Evolutionary conservation across 2,329 filamentous ascomycete genomes (phyloP).

Genomic region (Pleomassaria siparia): DNA sequence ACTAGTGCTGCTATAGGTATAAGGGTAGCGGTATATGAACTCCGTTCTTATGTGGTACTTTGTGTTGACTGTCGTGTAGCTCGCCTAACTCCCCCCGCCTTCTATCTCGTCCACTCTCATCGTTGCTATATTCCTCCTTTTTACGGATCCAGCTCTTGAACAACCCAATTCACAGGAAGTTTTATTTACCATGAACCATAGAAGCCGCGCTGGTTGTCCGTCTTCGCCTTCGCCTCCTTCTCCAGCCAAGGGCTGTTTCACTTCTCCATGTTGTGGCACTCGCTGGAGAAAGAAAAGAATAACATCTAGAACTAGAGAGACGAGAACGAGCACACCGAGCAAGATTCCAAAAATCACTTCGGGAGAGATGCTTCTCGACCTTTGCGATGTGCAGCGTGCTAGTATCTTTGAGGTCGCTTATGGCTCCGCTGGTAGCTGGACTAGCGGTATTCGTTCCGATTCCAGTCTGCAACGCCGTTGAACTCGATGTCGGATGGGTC

Average conservation of each 20-base stretch:
- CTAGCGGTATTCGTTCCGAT: not conserved
- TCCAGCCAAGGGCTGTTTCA: not conserved
- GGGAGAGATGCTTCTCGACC: not conserved
- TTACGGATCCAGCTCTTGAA: conserved; percentile 10
- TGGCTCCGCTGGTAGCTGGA: not conserved
- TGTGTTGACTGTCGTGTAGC: not conserved
- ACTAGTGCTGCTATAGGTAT: not conserved
- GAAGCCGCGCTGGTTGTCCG: no score
- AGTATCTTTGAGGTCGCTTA: not conserved
- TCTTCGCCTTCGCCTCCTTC: not conserved
- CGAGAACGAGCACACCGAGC: conserved; percentile 7
- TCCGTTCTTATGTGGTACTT: not conserved
- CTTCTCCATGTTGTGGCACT: not conserved
- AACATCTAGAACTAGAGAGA: conserved; percentile 5
- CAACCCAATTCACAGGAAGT: not conserved
- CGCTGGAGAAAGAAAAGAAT: conserved; percentile 8
- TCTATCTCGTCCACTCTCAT: conserved; percentile 9
- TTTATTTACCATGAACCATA: no score
- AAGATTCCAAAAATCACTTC: conserved; percentile 10
- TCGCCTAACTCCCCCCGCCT: not conserved
- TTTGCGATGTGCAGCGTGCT: not conserved
- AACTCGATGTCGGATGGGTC: conserved; percentile 1
- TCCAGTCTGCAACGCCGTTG: not conserved
- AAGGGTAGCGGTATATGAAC: not conserved
- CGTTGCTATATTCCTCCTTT: conserved; percentile 6